Percentiles rank a stretch among this genome's conserved stretches.
Conservation (phyloP, 2,329 filamentous ascomycete genomes). For the Elsinoe perseae region DNA sequence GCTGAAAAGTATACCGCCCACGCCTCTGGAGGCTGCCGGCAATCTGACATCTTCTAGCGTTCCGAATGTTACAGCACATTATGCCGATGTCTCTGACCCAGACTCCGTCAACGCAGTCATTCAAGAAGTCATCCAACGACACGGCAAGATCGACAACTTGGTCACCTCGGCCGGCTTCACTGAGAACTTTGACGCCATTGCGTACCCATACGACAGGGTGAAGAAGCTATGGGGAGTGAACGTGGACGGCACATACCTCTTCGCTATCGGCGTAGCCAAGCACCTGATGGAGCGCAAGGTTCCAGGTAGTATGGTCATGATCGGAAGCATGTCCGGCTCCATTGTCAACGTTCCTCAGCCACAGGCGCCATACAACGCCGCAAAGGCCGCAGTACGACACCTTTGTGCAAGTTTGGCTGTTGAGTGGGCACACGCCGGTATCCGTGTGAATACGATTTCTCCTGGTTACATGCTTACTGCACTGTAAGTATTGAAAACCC, state of each 20-base stretch:
- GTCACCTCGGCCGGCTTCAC: conserved; percentile 96
- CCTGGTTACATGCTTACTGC: conserved; percentile 95
- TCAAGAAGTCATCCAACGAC: conserved; percentile 56
- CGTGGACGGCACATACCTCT: conserved; percentile 86
- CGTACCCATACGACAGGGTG: conserved; percentile 84
- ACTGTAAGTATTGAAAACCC: conserved; percentile 53
- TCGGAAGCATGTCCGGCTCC: conserved; percentile 87
- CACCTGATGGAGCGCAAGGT: conserved; percentile 78
- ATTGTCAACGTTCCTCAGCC: conserved; percentile 96
- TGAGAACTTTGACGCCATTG: conserved; percentile 87
- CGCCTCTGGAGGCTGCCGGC: neutral
- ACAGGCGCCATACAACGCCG: conserved; percentile 85
- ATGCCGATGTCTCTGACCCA: conserved; percentile 74
- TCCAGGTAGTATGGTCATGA: conserved; percentile 82
- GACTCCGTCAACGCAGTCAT: conserved; percentile 70
- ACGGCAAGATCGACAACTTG: conserved; percentile 80
- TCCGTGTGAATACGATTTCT: conserved; percentile 90
- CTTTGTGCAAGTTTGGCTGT: conserved; percentile 80
- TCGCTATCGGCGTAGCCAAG: conserved; percentile 73
- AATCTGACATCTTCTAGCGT: conserved; percentile 39
- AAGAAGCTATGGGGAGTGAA: conserved; percentile 93
- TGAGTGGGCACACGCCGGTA: conserved; percentile 82
- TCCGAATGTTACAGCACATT: conserved; percentile 83
- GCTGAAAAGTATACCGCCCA: conserved; percentile 51
- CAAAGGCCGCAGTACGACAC: conserved; percentile 87